Conservation (phyloP, 495 filamentous ascomycete genomes). For the Usnea hakonensis region DNA sequence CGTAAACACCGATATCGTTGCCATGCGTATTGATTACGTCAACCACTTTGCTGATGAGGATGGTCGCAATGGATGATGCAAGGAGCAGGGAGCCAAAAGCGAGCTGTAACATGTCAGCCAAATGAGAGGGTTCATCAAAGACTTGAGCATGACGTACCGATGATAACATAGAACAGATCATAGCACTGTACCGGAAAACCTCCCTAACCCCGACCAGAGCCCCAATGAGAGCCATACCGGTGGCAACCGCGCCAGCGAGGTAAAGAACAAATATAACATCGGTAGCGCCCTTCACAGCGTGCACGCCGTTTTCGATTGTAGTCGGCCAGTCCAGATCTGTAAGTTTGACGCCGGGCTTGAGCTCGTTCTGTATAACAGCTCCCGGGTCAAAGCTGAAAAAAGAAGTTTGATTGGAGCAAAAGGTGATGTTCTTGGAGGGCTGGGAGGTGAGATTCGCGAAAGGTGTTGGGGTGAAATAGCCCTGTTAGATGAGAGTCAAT, state of each 20-base stretch:
- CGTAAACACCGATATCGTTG: conserved; percentile 44
- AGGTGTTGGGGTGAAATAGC: conserved; percentile 46
- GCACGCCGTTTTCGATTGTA: conserved; percentile 53
- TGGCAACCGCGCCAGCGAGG: conserved; percentile 50
- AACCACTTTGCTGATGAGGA: conserved; percentile 49
- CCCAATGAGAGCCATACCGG: conserved; percentile 48
- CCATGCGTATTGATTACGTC: conserved; percentile 53
- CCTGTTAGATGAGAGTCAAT: conserved; percentile 29
- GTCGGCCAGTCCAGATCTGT: conserved; percentile 52
- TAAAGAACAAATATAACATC: conserved; percentile 59
- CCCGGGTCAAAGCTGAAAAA: conserved; percentile 54
- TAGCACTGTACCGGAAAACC: conserved; percentile 30
- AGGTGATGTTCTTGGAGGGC: conserved; percentile 45
- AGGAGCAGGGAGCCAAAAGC: conserved; percentile 44
- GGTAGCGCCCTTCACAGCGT: conserved; percentile 39
- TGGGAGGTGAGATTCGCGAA: conserved; percentile 37
- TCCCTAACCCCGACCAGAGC: conserved; percentile 37
- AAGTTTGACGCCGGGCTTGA: conserved; percentile 47
- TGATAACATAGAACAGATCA: conserved; percentile 39
- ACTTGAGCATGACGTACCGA: conserved; percentile 28
- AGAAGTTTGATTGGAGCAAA: conserved; percentile 53
- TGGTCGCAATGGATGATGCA: conserved; percentile 57
- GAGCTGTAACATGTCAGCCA: conserved; percentile 26
- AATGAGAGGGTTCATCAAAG: background rate
- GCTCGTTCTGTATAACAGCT: conserved; percentile 44